A percentile compares a stretch with the other conserved stretches of the same genome.
These are phyloP conservation scores for Botrytis aclada DNA, from an alignment of 2,329 filamentous ascomycete species.

Conservation along the genomic window DNA sequence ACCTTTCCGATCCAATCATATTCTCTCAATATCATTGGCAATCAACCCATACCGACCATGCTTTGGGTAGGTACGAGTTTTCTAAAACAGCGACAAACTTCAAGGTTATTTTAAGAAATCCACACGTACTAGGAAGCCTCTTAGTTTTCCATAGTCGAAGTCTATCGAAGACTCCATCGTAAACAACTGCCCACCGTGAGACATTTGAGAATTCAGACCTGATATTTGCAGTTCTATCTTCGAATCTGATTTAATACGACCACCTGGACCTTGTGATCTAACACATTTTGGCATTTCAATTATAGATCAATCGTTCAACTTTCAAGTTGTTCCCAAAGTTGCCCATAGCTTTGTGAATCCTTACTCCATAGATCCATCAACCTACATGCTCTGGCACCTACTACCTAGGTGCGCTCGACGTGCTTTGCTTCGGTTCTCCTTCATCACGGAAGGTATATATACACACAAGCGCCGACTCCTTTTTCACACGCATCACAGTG, in stretches of 20 bases:
- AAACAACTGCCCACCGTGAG: not conserved
- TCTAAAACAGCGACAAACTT: not conserved
- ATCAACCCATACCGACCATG: not conserved
- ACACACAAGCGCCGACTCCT: not conserved
- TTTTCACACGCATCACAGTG: not conserved
- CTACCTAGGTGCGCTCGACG: not conserved
- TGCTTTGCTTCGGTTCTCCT: not conserved
- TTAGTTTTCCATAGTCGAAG: slow-evolving; percentile 1
- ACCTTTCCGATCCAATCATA: not conserved
- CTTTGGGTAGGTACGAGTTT: too few species aligned
- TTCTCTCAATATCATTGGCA: not conserved
- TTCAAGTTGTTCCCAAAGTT: not conserved
- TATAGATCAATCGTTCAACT: not conserved
- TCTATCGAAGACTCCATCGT: not conserved
- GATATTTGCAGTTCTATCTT: not conserved
- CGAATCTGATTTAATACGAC: not conserved
- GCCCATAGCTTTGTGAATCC: not conserved
- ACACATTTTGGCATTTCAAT: not conserved
- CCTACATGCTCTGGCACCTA: not conserved
- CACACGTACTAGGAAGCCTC: not conserved
- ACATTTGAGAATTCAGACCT: not conserved
- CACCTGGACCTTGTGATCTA: not conserved
- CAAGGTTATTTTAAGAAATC: slow-evolving; percentile 5
- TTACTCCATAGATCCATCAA: not conserved
- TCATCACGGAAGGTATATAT: too few species aligned